Evolutionary conservation across 2,329 filamentous ascomycete genomes (phyloP).

Genomic region (Fusarium sterilihyphosum): DNA sequence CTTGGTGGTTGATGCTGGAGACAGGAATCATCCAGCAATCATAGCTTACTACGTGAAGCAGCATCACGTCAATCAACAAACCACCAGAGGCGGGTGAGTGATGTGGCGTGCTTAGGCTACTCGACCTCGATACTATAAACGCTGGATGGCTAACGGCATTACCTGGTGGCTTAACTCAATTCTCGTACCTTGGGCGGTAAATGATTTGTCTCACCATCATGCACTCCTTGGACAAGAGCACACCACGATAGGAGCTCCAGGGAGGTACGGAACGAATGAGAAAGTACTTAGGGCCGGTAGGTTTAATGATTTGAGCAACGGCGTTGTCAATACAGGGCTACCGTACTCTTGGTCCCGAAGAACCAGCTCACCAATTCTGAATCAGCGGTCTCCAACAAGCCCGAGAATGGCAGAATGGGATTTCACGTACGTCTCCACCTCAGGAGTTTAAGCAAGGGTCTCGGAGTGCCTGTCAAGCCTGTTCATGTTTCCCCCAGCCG

Average conservation of each 20-base stretch:
- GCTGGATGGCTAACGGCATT: constrained; percentile 22
- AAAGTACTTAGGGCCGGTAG: background rate
- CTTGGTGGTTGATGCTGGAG: background rate
- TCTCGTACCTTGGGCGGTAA: background rate
- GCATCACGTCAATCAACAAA: background rate
- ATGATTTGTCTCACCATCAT: constrained; percentile 11
- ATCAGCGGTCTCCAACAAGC: constrained; percentile 7
- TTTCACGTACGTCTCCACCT: background rate
- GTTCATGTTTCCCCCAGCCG: background rate
- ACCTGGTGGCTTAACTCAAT: background rate
- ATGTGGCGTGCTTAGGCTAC: constrained; percentile 1
- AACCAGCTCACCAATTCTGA: background rate
- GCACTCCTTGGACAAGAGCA: background rate
- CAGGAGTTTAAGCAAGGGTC: constrained; percentile 7
- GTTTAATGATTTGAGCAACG: background rate
- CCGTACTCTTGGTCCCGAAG: background rate
- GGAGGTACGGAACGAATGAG: background rate
- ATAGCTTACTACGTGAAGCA: background rate
- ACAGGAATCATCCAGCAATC: background rate
- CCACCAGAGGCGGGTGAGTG: background rate
- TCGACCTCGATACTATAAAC: background rate
- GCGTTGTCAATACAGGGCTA: background rate
- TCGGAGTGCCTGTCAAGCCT: background rate
- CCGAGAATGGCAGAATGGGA: background rate
- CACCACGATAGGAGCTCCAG: background rate